Base-by-base conservation (phyloP, 148 eudicot genomes). In the Fagopyrum homotropicum region DNA sequence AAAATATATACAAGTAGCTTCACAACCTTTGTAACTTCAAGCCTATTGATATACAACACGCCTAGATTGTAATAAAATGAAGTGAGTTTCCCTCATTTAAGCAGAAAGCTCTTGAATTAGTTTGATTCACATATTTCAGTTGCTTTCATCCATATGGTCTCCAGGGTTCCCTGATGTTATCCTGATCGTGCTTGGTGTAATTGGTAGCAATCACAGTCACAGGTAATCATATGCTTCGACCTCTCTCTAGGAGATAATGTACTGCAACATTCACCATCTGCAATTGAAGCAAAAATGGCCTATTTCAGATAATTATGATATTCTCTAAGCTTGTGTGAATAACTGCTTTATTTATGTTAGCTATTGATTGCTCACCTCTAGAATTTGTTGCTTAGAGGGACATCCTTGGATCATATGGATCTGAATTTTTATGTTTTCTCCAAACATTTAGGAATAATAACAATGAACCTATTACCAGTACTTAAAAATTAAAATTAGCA, bases 181-280 rank as follows among this genome's bases (percentile, higher is more conserved):
- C 74, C 85, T 46, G 81, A 82, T 29, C 81, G 87, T 50, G 77
- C 45, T 87, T 79, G 47, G 63, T 80, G 77, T 73, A 82, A 84
- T 50, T 64, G 81, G 77, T 81, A 79, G 43, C 64, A 79, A 46
- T 61, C 78, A 74, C 84, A 83, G 64, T 84, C 86, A 85, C 84
- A 87, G 5, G 86, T 19, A n/a, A 79, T 83, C 40, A 75, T 83
- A 81, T 85, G 92, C 78, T 89, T 92, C 72, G 88, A 85, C 78
- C 88, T 92, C 29, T 89, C 93, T 40, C 90, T 84, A 49, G 90
- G 84, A 10, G 95, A 87, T 44, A 93, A 87, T 73, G 89, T 85
- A 83, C 93, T 88, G 78, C 85, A 85, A 83, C 88, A 85, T 73
- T 91, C 97, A 77, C 87, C 88, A 80, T 88, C 98, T 91, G 93